Base-by-base conservation (phyloP, 2,329 filamentous ascomycete genomes). In the Alternaria ventricosa region DNA sequence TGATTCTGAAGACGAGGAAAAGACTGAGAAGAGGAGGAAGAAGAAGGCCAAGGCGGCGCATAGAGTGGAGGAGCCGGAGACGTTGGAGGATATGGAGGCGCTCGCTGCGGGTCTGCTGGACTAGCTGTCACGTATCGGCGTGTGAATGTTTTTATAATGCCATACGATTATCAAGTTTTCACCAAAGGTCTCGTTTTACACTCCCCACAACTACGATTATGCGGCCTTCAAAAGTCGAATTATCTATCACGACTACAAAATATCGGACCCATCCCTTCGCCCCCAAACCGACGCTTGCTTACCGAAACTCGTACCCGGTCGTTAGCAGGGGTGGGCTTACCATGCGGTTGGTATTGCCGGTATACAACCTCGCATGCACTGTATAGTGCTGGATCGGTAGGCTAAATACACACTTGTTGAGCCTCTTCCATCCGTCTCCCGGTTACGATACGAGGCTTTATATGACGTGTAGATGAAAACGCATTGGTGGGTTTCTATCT, bases 71-170 rank as follows among this genome's bases (percentile, higher is more conserved):
- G 89, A 93, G 82, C 92, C 91, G 12, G 90, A 94, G 80, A 94
- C 91, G 45, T 82, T 95, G 71, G 90, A 93, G 78, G 92, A 94
- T 79, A 84, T 94, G 71, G 92, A 95, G 81, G 88, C 89, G 44
- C 80, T 95, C 80, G 93, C 93, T 58, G 87, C 90, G 47, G 91
- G 90, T 4, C 80, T 96, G 78, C 79, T 96, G 76, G 87, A 68
- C 6, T 79, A 45, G 50, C 11, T 10, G 27, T 22, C 18, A 13
- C 28, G 36, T 8, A 18, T 41, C n/a, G n/a, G n/a, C 36, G 36
- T 28, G 23, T 41, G 13, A 6, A 22, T 51, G 7, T 12, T 23
- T 4, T n/a, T 36, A 3, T 44, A 56, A 45, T 45, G n/a, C 23
- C 53, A 45, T 10, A 18, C 15, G 23, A 5, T n/a, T 33, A 50